These are phyloP conservation scores for Geotrichum candidum DNA, from an alignment of 1,139 yeast genomes.

Conservation along the genomic window DNA sequence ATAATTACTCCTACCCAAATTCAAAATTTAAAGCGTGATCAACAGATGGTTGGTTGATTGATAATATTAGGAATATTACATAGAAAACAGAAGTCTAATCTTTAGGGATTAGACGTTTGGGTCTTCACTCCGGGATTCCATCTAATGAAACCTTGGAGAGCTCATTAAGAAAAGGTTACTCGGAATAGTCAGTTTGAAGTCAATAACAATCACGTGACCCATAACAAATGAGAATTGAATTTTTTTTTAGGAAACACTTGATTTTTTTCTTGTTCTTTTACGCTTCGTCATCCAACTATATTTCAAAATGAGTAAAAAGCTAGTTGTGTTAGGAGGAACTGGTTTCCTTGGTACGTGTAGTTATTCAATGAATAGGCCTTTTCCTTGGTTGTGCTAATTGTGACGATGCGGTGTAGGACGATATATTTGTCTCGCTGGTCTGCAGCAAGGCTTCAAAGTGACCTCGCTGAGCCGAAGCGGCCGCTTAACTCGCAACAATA, in stretches of 20 bases:
- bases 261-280: neutral
- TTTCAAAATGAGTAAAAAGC: slow-evolving; percentile 20
- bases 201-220: neutral
- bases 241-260: neutral
- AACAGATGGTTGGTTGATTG: no score
- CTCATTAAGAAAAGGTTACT: no score
- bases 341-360: slow-evolving; percentile 56
- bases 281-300: neutral
- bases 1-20: no score
- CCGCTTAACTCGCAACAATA: slow-evolving; percentile 20
- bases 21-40: no score
- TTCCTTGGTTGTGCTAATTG: slow-evolving; percentile 11
- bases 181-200: neutral
- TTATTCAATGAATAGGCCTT: neutral
- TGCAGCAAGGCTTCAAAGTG: slow-evolving; percentile 7
- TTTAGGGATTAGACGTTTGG: no score
- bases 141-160: no score
- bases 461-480: slow-evolving; percentile 17
- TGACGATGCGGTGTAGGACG: slow-evolving; percentile 47
- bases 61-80: no score
- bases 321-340: slow-evolving; percentile 78
- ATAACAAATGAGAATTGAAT: neutral
- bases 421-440: slow-evolving; percentile 13
- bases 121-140: no score
- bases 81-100: no score